Evolutionary conservation across 345 rosid genomes (phyloP).

Genomic region (Trapa bicornis): DNA sequence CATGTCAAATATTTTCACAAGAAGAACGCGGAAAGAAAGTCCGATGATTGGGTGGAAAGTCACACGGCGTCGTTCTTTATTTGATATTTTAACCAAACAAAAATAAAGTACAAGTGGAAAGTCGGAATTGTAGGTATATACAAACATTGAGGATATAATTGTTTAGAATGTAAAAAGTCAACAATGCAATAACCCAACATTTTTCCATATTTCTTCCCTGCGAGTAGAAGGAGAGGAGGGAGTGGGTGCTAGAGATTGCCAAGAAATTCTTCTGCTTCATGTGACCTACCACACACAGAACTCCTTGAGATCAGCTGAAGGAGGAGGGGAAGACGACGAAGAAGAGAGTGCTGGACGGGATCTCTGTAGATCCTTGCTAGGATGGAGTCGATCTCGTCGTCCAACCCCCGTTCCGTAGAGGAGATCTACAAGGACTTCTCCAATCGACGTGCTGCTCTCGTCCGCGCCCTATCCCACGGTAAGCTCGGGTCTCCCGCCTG

Average conservation of each 20-base stretch:
- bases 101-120: too few species aligned
- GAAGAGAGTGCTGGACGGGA: not conserved
- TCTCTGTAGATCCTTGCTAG: not conserved
- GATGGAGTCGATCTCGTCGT: conserved; percentile 18
- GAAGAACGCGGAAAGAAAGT: too few species aligned
- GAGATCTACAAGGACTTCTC: conserved; percentile 86
- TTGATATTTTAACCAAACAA: too few species aligned
- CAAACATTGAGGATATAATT: not conserved
- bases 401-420: conserved; percentile 82
- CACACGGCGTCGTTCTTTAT: too few species aligned
- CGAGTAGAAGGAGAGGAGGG: too few species aligned
- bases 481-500: not conserved
- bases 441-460: conserved; percentile 65
- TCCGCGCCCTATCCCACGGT: conserved; percentile 91
- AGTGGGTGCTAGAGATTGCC: not conserved
- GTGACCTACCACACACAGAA: conserved; percentile 3
- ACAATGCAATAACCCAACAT: not conserved
- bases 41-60: too few species aligned
- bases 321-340: not conserved
- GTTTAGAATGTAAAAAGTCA: not conserved
- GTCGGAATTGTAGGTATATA: not conserved
- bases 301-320: not conserved
- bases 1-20: too few species aligned
- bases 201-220: not conserved
- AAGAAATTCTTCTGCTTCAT: not conserved